Conservation (phyloP, 305 asterid species). For the Fraxinus ornus region DNA sequence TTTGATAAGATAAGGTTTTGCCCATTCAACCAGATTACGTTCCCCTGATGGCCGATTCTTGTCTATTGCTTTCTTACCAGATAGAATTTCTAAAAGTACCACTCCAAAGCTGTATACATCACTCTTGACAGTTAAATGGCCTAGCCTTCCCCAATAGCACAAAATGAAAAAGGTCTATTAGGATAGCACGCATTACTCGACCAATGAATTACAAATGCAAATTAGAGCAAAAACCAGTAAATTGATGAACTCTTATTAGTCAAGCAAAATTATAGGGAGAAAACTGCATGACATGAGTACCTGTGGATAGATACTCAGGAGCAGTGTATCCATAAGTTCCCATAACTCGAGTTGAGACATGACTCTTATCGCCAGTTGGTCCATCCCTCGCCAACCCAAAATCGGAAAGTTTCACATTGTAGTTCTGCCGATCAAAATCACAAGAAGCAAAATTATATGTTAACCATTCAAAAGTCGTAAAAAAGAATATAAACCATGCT, state of each 20-base stretch:
- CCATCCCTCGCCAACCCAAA: constrained; percentile 96
- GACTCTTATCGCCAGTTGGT: constrained; percentile 82
- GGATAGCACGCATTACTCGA: neutral
- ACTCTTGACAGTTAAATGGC: constrained; percentile 85
- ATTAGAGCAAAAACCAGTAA: neutral
- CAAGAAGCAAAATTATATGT: constrained; percentile 6
- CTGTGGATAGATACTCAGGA: constrained; percentile 91
- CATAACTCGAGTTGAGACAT: constrained; percentile 90
- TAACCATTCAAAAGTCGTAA: neutral
- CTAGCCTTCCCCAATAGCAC: constrained; percentile 28
- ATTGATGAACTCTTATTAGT: neutral
- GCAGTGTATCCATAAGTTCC: constrained; percentile 95
- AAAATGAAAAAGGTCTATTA: neutral
- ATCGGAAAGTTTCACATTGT: constrained; percentile 87
- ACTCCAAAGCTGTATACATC: constrained; percentile 93
- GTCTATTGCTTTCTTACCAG: constrained; percentile 89
- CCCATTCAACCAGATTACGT: constrained; percentile 88
- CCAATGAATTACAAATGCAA: neutral
- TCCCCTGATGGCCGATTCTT: constrained; percentile 88
- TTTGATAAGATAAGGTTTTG: constrained; percentile 74
- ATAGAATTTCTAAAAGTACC: constrained; percentile 71
- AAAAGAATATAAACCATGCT: neutral
- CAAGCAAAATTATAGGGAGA: neutral
- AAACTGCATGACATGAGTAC: constrained; percentile 30
- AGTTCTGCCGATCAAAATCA: constrained; percentile 43